Percentiles rank a stretch among this genome's conserved stretches.
These are phyloP conservation scores for Trametes cinnabarina DNA, from an alignment of 768 basidiomycete species.

Conservation along the genomic window DNA sequence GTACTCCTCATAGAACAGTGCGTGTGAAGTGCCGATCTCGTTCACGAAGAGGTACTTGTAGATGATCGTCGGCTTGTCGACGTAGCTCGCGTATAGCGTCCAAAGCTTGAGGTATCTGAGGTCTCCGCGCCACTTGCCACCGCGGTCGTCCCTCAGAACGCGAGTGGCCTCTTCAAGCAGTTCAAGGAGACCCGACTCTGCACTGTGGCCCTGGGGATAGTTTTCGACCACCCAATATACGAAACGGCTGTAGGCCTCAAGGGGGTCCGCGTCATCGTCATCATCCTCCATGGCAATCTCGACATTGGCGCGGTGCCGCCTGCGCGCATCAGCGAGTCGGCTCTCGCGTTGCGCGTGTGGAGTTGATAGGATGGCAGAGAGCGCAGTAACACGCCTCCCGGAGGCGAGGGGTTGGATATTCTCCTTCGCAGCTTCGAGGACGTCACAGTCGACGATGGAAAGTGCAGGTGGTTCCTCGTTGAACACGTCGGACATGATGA, in stretches of 20 bases:
- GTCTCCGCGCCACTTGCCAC: conserved; percentile 73
- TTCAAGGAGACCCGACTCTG: conserved; percentile 87
- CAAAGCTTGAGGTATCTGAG: conserved; percentile 90
- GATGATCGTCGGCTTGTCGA: conserved; percentile 85
- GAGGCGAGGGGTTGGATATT: conserved; percentile 81
- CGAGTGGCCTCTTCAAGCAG: conserved; percentile 91
- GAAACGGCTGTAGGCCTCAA: conserved; percentile 84
- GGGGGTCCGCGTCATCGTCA: conserved; percentile 68
- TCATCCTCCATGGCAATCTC: conserved; percentile 69
- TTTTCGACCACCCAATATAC: conserved; percentile 93
- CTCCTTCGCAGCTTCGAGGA: conserved; percentile 82
- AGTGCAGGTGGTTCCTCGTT: conserved; percentile 32
- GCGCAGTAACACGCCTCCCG: conserved; percentile 75
- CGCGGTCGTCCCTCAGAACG: conserved; percentile 73
- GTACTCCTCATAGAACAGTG: conserved; percentile 89
- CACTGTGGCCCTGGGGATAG: conserved; percentile 89
- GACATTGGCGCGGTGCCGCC: conserved; percentile 68
- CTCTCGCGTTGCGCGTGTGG: conserved; percentile 76
- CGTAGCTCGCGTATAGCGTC: conserved; percentile 89
- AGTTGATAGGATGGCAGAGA: conserved; percentile 70
- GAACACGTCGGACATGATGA: conserved; percentile 36
- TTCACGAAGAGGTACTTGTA: conserved; percentile 88
- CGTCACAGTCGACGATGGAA: conserved; percentile 72
- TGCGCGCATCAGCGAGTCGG: conserved; percentile 62
- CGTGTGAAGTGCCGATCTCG: conserved; percentile 81